Evolutionary conservation across 2,329 filamentous ascomycete genomes (phyloP).

Genomic region (Stachybotrys elegans): DNA sequence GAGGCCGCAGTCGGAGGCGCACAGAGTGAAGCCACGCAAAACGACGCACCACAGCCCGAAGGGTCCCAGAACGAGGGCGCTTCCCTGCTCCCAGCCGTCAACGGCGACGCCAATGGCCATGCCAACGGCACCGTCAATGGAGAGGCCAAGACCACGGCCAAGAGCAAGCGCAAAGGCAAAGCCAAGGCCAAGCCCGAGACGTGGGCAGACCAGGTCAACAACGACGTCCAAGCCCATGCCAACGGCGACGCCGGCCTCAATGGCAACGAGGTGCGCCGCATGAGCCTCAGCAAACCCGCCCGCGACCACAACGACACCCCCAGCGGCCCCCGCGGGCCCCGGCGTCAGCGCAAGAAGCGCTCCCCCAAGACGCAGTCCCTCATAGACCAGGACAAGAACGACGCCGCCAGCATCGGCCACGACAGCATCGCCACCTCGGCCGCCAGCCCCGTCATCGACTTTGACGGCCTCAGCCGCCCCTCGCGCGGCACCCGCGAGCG

Average conservation of each 20-base stretch:
- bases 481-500: constrained; percentile 60
- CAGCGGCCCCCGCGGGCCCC: neutral
- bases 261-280: neutral
- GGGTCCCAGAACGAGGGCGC: too few relatives aligned
- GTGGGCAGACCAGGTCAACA: too few relatives aligned
- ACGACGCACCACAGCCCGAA: too few relatives aligned
- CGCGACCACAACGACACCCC: neutral
- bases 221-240: neutral
- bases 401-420: neutral
- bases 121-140: too few relatives aligned
- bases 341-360: neutral
- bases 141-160: too few relatives aligned
- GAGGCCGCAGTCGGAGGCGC: too few relatives aligned
- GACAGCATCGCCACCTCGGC: neutral
- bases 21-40: too few relatives aligned
- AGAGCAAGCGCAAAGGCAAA: too few relatives aligned
- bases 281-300: neutral
- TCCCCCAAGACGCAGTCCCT: neutral
- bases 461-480: constrained; percentile 56
- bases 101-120: too few relatives aligned
- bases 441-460: constrained; percentile 48
- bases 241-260: neutral
- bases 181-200: too few relatives aligned
- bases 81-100: too few relatives aligned
- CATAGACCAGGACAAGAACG: neutral